phyloP scores from a whole-genome alignment of 331 rosid genomes.

The Acacia pycnantha region DNA sequence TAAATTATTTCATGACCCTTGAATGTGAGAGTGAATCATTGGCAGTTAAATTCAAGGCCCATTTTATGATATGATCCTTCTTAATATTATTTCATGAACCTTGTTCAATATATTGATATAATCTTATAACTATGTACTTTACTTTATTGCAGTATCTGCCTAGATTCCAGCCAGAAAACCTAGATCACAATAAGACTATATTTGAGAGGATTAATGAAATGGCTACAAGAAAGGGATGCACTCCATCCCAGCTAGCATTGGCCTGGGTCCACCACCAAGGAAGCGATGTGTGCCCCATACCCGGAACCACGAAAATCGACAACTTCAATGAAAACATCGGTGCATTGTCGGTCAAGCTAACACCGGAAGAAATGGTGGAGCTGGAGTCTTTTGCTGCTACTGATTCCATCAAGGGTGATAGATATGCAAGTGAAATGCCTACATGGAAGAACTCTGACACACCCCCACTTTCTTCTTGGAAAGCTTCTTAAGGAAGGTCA shows the following conservation, averaged over 20 bases:
- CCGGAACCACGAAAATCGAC: constrained; percentile 72
- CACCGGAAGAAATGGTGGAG: constrained; percentile 61
- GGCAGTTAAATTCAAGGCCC: too few relatives aligned
- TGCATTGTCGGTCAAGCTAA: constrained; percentile 53
- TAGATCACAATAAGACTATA: constrained; percentile 45
- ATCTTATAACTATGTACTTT: not conserved
- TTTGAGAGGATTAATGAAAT: constrained; percentile 53
- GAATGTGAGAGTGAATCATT: not conserved
- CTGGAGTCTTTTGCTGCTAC: constrained; percentile 52
- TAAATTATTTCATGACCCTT: not conserved
- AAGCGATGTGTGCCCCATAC: constrained; percentile 69
- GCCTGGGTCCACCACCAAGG: constrained; percentile 85
- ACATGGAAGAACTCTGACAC: constrained; percentile 67
- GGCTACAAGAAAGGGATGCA: constrained; percentile 64
- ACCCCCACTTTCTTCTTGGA: constrained; percentile 66
- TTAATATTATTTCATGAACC: too few relatives aligned
- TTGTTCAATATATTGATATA: not conserved
- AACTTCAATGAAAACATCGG: constrained; percentile 62
- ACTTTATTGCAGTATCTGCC: constrained; percentile 41
- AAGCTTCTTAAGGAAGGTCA: constrained; percentile 28
- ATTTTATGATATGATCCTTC: too few relatives aligned
- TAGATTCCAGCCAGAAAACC: constrained; percentile 55
- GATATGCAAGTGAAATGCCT: not conserved
- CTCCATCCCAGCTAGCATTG: constrained; percentile 63
- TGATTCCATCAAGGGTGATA: constrained; percentile 54